A percentile compares a stretch with the other conserved stretches of the same genome.
Conservation (phyloP, 1,139 yeast genomes). For the Saccharomyces pastorianus region DNA sequence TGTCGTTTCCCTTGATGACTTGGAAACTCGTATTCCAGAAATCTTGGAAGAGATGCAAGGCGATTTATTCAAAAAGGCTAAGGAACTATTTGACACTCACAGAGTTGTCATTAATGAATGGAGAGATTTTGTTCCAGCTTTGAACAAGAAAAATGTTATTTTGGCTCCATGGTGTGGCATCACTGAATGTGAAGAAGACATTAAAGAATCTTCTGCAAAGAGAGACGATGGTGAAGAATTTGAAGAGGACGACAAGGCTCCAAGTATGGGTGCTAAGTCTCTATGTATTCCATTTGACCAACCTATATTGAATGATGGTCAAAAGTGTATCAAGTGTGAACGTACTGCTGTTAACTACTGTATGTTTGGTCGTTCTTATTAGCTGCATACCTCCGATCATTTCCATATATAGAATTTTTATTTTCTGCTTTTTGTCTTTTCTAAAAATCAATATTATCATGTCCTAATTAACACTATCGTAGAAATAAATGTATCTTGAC, state of each 20-base stretch:
- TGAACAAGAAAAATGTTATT: conserved; percentile 85
- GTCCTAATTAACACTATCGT: conserved; percentile 16
- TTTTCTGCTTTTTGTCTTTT: neutral
- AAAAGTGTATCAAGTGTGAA: conserved; percentile 83
- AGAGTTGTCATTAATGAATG: conserved; percentile 74
- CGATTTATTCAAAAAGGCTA: conserved; percentile 70
- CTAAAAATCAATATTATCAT: neutral
- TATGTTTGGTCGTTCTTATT: conserved; percentile 95
- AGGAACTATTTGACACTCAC: conserved; percentile 73
- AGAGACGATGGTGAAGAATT: conserved; percentile 56
- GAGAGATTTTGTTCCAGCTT: conserved; percentile 87
- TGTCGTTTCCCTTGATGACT: conserved; percentile 53
- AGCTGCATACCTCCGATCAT: conserved; percentile 11
- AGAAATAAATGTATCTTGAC: too few relatives aligned
- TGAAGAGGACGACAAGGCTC: conserved; percentile 52
- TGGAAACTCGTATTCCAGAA: conserved; percentile 62
- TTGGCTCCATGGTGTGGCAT: conserved; percentile 97
- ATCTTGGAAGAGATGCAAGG: conserved; percentile 74
- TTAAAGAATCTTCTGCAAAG: conserved; percentile 83
- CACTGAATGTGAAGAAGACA: conserved; percentile 90
- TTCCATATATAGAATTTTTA: neutral
- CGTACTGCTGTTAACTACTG: conserved; percentile 69
- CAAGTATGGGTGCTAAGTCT: conserved; percentile 98
- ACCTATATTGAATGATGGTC: conserved; percentile 68
- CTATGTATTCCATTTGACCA: conserved; percentile 94